A percentile compares a stretch with the other conserved stretches of the same genome.
Evolutionary conservation across 2,329 filamentous ascomycete genomes (phyloP).

Genomic region (Aspergillus phoenicis): DNA sequence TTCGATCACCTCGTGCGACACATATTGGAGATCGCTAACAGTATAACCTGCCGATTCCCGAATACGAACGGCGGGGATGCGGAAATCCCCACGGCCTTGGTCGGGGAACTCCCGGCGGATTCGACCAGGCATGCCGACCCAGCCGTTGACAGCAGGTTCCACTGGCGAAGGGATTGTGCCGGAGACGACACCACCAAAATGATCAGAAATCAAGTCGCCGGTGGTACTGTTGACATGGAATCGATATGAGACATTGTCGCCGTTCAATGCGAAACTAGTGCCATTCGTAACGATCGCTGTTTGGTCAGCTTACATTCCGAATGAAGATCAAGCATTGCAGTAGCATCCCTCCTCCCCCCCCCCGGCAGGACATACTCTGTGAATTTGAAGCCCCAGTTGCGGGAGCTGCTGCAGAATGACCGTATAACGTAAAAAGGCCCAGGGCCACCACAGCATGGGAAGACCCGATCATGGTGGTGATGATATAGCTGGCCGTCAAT

Average conservation of each 20-base stretch:
- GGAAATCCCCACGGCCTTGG: slow-evolving; percentile 64
- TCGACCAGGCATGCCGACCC: slow-evolving; percentile 56
- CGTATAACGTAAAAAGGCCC: too few species aligned
- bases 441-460: too few species aligned
- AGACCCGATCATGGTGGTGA: too few species aligned
- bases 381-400: too few species aligned
- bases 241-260: slow-evolving; percentile 61
- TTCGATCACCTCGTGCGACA: slow-evolving; percentile 56
- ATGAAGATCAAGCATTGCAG: too few species aligned
- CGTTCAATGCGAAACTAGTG: slow-evolving; percentile 60
- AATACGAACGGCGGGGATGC: slow-evolving; percentile 63
- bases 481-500: too few species aligned
- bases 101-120: slow-evolving; percentile 66
- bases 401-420: too few species aligned
- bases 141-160: slow-evolving; percentile 50
- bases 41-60: slow-evolving; percentile 61
- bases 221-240: slow-evolving; percentile 63
- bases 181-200: slow-evolving; percentile 61
- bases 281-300: slow-evolving; percentile 55
- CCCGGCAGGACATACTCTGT: too few species aligned
- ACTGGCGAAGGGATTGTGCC: slow-evolving; percentile 54
- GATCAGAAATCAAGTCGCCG: slow-evolving; percentile 61
- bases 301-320: too few species aligned
- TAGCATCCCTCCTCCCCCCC: too few species aligned
- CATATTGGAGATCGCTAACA: slow-evolving; percentile 61